phyloP scores from a whole-genome alignment of 495 filamentous ascomycete genomes.

The Aspergillus panamensis region DNA sequence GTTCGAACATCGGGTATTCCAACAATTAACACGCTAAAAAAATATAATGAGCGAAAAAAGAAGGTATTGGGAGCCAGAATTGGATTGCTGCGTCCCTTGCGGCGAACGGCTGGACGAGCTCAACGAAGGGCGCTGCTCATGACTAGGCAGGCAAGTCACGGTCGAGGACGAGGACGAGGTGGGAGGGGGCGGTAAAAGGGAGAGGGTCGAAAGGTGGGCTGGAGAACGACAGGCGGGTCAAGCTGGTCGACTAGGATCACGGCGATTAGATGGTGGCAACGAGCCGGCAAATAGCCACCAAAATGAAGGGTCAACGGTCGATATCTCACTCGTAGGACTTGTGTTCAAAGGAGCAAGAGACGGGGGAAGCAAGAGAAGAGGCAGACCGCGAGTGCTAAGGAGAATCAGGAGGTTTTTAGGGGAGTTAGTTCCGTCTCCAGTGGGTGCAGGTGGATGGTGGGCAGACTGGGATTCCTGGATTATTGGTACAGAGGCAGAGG shows the following conservation, averaged over 20 bases:
- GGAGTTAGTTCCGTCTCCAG: constrained; percentile 11
- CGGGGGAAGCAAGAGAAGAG: neutral
- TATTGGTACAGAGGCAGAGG: neutral
- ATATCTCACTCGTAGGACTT: neutral
- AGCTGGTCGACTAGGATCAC: constrained; percentile 6
- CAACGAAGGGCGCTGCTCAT: constrained; percentile 25
- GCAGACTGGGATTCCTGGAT: constrained; percentile 4
- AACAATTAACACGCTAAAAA: constrained; percentile 14
- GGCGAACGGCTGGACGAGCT: constrained; percentile 21
- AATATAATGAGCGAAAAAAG: neutral
- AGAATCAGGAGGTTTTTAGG: constrained; percentile 17
- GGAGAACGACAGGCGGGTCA: neutral
- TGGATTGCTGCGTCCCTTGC: constrained; percentile 20
- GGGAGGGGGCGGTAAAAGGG: constrained; percentile 12
- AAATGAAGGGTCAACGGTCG: neutral
- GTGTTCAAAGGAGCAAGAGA: neutral
- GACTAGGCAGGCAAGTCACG: constrained; percentile 21
- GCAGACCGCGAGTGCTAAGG: constrained; percentile 8
- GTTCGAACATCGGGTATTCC: constrained; percentile 35
- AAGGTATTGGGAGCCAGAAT: neutral
- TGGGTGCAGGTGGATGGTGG: constrained; percentile 1
- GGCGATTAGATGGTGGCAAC: neutral
- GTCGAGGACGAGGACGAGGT: constrained; percentile 5
- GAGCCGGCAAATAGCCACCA: neutral
- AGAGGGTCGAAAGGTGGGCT: neutral